Percentiles rank a stretch among this genome's conserved stretches.
Evolutionary conservation across 176 grass and related monocot species (phyloP).

Genomic region (Hordeum marinum): DNA sequence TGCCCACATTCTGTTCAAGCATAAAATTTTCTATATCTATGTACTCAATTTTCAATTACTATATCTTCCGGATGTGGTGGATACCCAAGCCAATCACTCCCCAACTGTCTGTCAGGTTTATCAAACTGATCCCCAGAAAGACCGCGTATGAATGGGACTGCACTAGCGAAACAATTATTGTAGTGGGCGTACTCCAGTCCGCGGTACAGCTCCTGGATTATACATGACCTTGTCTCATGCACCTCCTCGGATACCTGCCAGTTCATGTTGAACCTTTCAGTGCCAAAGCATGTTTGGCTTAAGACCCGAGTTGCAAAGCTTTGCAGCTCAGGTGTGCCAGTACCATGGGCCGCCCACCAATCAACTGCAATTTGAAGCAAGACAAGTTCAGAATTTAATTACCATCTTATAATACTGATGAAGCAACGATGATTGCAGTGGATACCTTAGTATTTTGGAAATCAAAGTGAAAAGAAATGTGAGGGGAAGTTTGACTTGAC

Average conservation of each 20-base stretch:
- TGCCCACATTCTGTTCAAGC: no score
- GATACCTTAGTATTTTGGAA: not conserved
- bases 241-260: not conserved
- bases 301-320: not conserved
- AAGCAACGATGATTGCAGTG: not conserved
- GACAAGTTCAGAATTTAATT: not conserved
- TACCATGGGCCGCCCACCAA: not conserved
- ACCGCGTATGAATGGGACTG: not conserved
- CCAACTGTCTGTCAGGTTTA: not conserved
- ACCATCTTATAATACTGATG: not conserved
- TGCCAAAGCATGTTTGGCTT: not conserved
- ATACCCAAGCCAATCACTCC: not conserved
- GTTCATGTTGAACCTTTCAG: not conserved
- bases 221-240: not conserved
- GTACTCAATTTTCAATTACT: no score
- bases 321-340: conserved; percentile 1
- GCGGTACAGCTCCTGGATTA: not conserved
- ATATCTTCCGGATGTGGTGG: no score
- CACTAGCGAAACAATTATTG: not conserved
- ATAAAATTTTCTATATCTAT: no score
- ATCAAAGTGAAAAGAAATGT: not conserved
- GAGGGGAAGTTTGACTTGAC: no score
- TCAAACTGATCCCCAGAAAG: not conserved
- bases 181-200: not conserved
- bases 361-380: not conserved